Evolutionary conservation across 306 rosid species (phyloP).

Genomic region (Vigna reflexopilosa): DNA sequence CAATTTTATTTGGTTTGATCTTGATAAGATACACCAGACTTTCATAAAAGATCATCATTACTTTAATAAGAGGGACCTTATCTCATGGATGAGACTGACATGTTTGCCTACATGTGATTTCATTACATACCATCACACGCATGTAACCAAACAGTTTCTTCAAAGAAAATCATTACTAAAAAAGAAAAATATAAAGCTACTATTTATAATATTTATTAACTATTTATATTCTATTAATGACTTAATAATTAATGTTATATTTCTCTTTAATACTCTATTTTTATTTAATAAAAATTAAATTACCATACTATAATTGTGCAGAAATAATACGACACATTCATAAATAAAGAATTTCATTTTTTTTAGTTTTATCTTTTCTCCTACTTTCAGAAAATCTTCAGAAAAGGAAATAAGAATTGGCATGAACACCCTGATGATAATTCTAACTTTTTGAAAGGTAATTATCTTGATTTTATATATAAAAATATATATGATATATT

Average conservation of each 20-base stretch:
- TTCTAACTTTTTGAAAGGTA: no score
- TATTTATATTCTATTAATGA: not conserved
- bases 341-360: no score
- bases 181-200: not conserved
- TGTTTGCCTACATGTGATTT: constrained; percentile 12
- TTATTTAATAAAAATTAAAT: not conserved
- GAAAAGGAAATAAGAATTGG: no score
- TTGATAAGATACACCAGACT: not conserved
- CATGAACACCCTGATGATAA: no score
- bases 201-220: not conserved
- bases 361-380: no score
- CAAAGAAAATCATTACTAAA: not conserved
- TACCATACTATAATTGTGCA: not conserved
- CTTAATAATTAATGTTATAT: not conserved
- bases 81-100: constrained; percentile 31
- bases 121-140: not conserved
- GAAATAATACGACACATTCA: not conserved
- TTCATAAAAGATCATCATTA: not conserved
- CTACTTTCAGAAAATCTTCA: no score
- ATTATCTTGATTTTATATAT: no score
- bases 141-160: not conserved
- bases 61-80: constrained; percentile 17
- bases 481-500: no score
- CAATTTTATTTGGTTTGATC: not conserved
- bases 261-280: not conserved